Conservation (phyloP, 1,139 yeast genomes). For the Candida sanyaensis region DNA sequence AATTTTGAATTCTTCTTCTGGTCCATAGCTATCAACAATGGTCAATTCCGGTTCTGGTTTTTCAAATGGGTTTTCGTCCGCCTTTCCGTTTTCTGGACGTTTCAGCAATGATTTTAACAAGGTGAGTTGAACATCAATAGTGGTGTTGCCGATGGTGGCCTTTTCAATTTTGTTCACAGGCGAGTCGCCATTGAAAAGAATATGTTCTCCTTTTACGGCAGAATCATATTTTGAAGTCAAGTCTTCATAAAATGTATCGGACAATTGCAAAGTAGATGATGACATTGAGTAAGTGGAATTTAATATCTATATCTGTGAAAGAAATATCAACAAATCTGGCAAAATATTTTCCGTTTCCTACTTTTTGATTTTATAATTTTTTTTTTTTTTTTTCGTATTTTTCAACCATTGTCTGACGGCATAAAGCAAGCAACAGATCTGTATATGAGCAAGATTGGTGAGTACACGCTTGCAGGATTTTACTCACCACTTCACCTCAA, state of each 20-base stretch:
- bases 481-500: too few relatives aligned
- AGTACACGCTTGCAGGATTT: too few relatives aligned
- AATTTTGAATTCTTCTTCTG: conserved; percentile 53
- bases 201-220: conserved; percentile 26
- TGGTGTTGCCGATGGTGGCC: conserved; percentile 20
- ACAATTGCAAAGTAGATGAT: conserved; percentile 18
- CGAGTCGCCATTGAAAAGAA: conserved; percentile 34
- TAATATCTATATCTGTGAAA: neutral
- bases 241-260: conserved; percentile 24
- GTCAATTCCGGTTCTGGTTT: conserved; percentile 79
- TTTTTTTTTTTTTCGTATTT: neutral
- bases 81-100: conserved; percentile 55
- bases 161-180: conserved; percentile 25
- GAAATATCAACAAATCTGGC: too few relatives aligned
- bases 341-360: too few relatives aligned
- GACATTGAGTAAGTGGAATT: neutral
- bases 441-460: too few relatives aligned
- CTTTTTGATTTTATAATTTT: neutral
- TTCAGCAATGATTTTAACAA: conserved; percentile 45
- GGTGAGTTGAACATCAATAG: conserved; percentile 31
- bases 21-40: conserved; percentile 53
- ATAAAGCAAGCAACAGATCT: neutral
- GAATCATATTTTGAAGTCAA: conserved; percentile 27
- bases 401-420: conserved; percentile 1
- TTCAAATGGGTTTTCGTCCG: conserved; percentile 67